Evolutionary conservation across 1,284 basidiomycete genomes (phyloP).

Genomic region (Sutorius eximius): DNA sequence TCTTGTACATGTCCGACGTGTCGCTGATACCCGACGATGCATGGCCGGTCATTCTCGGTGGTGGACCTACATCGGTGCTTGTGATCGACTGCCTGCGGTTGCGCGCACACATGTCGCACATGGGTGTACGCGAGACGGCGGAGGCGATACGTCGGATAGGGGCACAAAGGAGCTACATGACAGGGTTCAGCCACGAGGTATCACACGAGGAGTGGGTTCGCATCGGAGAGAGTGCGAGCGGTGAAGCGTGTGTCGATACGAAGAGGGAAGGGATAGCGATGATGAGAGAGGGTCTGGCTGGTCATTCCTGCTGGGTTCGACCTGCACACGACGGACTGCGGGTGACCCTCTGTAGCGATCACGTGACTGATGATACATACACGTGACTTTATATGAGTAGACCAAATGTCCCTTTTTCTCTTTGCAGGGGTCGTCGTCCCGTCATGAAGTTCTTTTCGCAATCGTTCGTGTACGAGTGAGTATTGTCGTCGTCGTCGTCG

Average conservation of each 20-base stretch:
- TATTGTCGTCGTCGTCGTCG: neutral
- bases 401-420: neutral
- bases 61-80: slow-evolving; percentile 49
- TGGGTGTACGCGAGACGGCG: slow-evolving; percentile 63
- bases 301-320: slow-evolving; percentile 55
- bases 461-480: slow-evolving; percentile 77
- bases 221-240: slow-evolving; percentile 52
- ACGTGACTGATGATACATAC: slow-evolving; percentile 53
- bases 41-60: slow-evolving; percentile 52
- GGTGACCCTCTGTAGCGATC: slow-evolving; percentile 45
- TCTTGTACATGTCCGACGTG: slow-evolving; percentile 76
- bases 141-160: slow-evolving; percentile 52
- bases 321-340: slow-evolving; percentile 72
- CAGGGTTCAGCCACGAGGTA: slow-evolving; percentile 71
- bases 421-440: slow-evolving; percentile 34
- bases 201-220: slow-evolving; percentile 67
- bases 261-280: slow-evolving; percentile 46
- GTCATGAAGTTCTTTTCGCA: slow-evolving; percentile 80
- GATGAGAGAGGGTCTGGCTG: slow-evolving; percentile 46
- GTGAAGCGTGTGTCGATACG: slow-evolving; percentile 35
- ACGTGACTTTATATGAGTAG: slow-evolving; percentile 6
- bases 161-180: slow-evolving; percentile 63
- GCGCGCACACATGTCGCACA: slow-evolving; percentile 65
- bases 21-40: slow-evolving; percentile 70
- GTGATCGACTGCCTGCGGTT: slow-evolving; percentile 73